Percentiles rank a stretch among this genome's conserved stretches.
phyloP scores from a whole-genome alignment of 495 filamentous ascomycete species.

The Annulohypoxylon stygium region DNA sequence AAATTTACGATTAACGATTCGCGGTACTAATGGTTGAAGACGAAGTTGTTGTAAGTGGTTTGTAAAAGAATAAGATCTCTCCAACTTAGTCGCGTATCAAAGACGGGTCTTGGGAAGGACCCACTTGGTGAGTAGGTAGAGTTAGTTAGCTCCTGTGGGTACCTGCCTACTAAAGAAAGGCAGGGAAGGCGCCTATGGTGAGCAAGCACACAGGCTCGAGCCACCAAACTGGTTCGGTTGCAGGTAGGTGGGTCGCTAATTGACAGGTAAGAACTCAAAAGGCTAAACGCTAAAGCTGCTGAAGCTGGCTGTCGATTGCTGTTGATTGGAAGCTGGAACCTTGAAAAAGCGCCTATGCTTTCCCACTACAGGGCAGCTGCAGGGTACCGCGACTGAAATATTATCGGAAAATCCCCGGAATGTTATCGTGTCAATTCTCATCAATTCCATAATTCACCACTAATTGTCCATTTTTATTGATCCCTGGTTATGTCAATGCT shows the following conservation, averaged over 20 bases:
- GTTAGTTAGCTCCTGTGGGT: conserved; percentile 4
- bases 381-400: conserved; percentile 14
- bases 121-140: not conserved
- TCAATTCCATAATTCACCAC: conserved; percentile 28
- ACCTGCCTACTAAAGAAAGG: conserved; percentile 1
- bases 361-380: not conserved
- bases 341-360: not conserved
- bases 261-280: no score
- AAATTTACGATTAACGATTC: not conserved
- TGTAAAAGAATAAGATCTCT: conserved; percentile 15
- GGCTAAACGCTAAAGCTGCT: no score
- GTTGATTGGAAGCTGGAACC: not conserved
- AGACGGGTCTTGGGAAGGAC: not conserved
- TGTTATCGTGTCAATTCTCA: conserved; percentile 53
- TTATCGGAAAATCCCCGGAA: conserved; percentile 53
- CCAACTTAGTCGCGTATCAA: conserved; percentile 14
- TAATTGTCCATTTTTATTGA: not conserved
- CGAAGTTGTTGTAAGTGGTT: conserved; percentile 21
- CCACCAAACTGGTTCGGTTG: not conserved
- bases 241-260: not conserved
- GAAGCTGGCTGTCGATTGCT: not conserved
- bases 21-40: not conserved
- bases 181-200: no score
- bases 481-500: conserved; percentile 15
- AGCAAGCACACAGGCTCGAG: not conserved